A percentile compares a stretch with the other conserved stretches of the same genome.
phyloP scores from a whole-genome alignment of 2,329 filamentous ascomycete genomes.

The Colletotrichum cuscutae region DNA sequence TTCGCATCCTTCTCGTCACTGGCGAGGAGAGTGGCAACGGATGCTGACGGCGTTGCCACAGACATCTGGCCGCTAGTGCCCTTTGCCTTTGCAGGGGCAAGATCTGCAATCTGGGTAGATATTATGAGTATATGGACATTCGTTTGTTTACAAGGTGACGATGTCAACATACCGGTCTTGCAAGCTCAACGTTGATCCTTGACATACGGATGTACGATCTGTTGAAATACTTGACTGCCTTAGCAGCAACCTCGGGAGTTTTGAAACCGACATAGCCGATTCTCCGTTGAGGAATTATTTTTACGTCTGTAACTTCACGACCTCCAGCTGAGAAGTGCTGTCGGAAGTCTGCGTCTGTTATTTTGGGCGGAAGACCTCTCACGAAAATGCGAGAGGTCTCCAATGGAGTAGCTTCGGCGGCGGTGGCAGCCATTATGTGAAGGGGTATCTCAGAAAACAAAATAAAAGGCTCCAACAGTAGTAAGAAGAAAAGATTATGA shows the following conservation, averaged over 20 bases:
- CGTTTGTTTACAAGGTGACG: not conserved
- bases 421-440: conserved; percentile 35
- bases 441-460: conserved; percentile 35
- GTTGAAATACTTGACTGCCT: conserved; percentile 95
- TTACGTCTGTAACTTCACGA: conserved; percentile 86
- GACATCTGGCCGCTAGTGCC: conserved; percentile 11
- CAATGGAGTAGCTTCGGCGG: conserved; percentile 46
- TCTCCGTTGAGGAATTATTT: conserved; percentile 87
- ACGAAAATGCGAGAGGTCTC: conserved; percentile 79
- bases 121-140: conserved; percentile 14
- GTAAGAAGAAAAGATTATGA: conserved; percentile 17
- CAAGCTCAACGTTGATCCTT: conserved; percentile 89
- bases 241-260: conserved; percentile 79
- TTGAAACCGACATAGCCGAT: conserved; percentile 98
- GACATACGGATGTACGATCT: conserved; percentile 96
- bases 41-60: conserved; percentile 25
- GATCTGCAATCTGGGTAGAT: conserved; percentile 51
- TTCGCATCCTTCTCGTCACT: conserved; percentile 38
- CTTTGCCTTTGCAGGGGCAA: conserved; percentile 44
- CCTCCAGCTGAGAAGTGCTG: conserved; percentile 85
- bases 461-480: conserved; percentile 23
- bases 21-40: conserved; percentile 32
- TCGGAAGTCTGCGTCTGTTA: conserved; percentile 85
- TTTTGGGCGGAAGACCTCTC: conserved; percentile 84
- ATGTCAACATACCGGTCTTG: conserved; percentile 64